phyloP scores from a whole-genome alignment of 2,329 filamentous ascomycete genomes.

The Thelonectria olida region DNA sequence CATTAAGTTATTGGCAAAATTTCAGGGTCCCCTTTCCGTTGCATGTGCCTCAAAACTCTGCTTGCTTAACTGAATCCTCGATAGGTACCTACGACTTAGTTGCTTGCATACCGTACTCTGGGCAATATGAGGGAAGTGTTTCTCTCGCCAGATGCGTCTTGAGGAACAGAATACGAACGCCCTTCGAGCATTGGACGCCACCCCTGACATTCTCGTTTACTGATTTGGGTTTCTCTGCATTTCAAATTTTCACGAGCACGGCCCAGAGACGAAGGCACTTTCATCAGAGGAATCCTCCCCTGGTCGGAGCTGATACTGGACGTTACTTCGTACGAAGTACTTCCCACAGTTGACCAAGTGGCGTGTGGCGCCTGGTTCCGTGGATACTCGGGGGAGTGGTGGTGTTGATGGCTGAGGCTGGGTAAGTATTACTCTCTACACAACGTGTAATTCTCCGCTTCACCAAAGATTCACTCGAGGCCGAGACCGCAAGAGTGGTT shows the following conservation, averaged over 20 bases:
- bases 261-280: not conserved
- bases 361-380: slow-evolving; percentile 16
- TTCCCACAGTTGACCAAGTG: no score
- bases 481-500: slow-evolving; percentile 11
- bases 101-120: no score
- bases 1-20: not conserved
- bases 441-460: slow-evolving; percentile 9
- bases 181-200: not conserved
- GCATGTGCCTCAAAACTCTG: not conserved
- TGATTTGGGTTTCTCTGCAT: not conserved
- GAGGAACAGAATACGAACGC: not conserved
- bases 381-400: not conserved
- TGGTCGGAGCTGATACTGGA: no score
- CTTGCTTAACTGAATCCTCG: not conserved
- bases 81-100: not conserved
- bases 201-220: not conserved
- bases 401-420: slow-evolving; percentile 5
- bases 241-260: slow-evolving; percentile 13
- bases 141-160: no score
- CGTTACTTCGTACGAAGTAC: no score
- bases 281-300: not conserved
- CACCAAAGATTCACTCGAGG: not conserved
- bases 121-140: no score
- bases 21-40: not conserved
- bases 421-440: not conserved